These are phyloP conservation scores for Pterothamnion heteromorphum DNA, from an alignment of 31 red algal species.

Conservation along the genomic window DNA sequence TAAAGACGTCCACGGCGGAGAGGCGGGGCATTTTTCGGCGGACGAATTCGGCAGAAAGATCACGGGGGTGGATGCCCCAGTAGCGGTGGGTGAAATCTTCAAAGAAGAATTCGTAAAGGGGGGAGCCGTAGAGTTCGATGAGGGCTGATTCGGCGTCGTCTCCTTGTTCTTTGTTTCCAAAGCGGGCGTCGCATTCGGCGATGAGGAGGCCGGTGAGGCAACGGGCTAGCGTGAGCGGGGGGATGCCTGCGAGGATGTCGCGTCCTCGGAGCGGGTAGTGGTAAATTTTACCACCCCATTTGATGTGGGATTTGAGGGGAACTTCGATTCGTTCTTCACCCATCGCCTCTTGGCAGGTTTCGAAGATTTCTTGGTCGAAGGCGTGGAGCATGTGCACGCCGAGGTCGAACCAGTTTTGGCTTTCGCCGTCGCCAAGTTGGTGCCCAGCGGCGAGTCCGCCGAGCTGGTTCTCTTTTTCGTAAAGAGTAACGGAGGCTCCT, in stretches of 20 bases:
- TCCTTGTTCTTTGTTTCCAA: background rate
- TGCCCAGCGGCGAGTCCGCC: conserved; percentile 2
- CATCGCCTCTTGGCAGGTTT: background rate
- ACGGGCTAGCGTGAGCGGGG: background rate
- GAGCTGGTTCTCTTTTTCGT: background rate
- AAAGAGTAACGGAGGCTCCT: background rate
- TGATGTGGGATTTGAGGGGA: background rate
- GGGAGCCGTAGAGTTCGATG: background rate
- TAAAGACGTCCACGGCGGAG: background rate
- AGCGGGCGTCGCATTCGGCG: background rate
- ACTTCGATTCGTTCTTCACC: background rate
- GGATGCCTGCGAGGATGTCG: background rate
- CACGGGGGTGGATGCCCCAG: background rate
- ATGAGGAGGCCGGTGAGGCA: background rate
- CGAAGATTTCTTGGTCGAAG: background rate
- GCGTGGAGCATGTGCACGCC: conserved; percentile 22
- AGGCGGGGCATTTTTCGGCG: background rate
- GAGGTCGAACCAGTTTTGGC: background rate
- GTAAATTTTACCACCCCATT: background rate
- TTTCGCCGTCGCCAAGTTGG: background rate
- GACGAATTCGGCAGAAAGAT: conserved; percentile 1
- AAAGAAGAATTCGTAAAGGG: background rate
- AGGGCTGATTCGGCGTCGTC: background rate
- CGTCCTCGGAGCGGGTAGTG: background rate
- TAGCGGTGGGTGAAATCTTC: background rate